Conservation (phyloP, 148 eudicot genomes). For the Heliamphora exappendiculata region DNA sequence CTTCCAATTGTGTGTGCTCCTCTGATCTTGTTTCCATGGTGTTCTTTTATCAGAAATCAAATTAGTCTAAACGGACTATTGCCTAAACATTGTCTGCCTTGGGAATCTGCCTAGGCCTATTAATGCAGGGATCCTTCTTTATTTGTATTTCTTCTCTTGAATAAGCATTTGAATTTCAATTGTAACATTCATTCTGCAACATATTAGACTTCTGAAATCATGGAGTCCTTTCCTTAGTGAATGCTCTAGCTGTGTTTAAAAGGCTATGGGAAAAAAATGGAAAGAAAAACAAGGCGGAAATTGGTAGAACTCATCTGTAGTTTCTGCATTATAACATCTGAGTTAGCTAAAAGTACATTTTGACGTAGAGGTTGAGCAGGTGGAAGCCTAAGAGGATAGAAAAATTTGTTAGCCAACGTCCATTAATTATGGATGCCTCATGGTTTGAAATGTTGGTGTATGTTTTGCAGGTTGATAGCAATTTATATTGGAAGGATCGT, state of each 20-base stretch:
- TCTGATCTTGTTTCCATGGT: neutral
- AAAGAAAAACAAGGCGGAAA: neutral
- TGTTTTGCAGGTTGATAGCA: constrained; percentile 67
- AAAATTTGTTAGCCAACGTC: neutral
- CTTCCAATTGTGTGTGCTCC: too few relatives aligned
- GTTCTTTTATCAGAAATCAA: neutral
- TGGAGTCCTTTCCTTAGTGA: neutral
- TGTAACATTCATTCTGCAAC: neutral
- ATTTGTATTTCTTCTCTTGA: neutral
- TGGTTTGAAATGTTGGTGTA: neutral
- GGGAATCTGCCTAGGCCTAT: neutral
- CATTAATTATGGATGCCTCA: neutral
- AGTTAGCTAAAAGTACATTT: neutral
- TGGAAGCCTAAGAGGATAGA: neutral
- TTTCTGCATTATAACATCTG: neutral
- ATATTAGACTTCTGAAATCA: neutral
- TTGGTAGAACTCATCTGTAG: neutral
- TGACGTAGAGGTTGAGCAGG: too few relatives aligned
- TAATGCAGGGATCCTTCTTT: neutral
- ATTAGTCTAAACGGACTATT: neutral
- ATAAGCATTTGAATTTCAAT: neutral
- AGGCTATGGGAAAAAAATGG: too few relatives aligned
- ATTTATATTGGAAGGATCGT: constrained; percentile 71
- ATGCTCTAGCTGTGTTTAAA: neutral
- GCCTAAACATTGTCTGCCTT: neutral